Evolutionary conservation across 768 basidiomycete species (phyloP), one percentile per base, ranked within the genome.

Genomic region (Russula earlei): DNA sequence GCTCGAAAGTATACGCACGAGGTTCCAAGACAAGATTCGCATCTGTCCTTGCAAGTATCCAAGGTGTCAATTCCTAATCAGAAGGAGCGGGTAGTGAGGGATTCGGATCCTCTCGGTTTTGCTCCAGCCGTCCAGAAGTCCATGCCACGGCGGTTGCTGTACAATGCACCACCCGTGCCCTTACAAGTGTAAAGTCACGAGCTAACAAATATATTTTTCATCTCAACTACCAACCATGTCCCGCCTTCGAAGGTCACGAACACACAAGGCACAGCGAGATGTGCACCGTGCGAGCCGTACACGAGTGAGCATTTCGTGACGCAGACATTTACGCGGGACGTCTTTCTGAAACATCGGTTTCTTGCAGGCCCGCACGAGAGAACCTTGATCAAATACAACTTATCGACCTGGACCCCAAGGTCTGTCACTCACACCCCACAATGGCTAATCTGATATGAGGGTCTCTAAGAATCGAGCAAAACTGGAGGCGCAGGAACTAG

Each of bases 351-450:
- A 62, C 43, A 5, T 31, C 25, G 49, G 27, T 14, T 10, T 45
- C 19, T 12, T 36, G 3, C 58, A 91, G 87, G 87, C 78, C 61
- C 79, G 88, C 41, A 80, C 79, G 54, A 81, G 79, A 69, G 92
- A 96, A n/a, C 73, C 70, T 97, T 58, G 93, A 97, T 72, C 85
- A 92, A 70, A 96, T 97, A 64, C 92, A 96, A 71, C 76, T 89
- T 59, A 80, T 87, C 65, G 93, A 97, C 75, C 71, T 96, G 48
- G 82, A 86, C 71, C 90, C 90, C 4, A 87, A 85, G 73, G 87
- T 86, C 56, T 61, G 75, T 59, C 1, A 25, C 9, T 20, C 19
- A 14, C 17, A 37, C 19, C 22, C 42, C 12, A 25, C 20, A 15
- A 6, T 45, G 31, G 11, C 34, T 54, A 54, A 36, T 41, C 45